Evolutionary conservation across 2,329 filamentous ascomycete species (phyloP), one percentile per base, ranked within the genome.

Genomic region (Fusarium subglutinans): DNA sequence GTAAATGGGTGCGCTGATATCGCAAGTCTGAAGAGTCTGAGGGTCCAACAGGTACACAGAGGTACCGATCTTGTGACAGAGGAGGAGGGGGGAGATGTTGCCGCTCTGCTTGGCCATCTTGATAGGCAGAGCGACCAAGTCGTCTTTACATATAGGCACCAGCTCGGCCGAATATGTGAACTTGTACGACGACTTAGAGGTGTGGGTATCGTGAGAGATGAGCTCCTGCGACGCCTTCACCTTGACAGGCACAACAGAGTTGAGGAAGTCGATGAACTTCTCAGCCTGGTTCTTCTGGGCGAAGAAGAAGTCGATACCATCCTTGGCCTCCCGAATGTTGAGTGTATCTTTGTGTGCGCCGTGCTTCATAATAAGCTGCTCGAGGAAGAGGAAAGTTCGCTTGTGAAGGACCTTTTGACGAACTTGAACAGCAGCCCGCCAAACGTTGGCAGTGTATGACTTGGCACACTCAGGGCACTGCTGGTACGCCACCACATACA

Each of bases 381-480:
- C 96, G 41, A 98, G 90, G 80, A 87, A 88, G 51, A 90, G 78
- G 76, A 90, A 90, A 3, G 88, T 90, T 78, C 96, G 89, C 90
- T 98, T 99, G 86, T 99, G 96, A 10, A 94, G 90, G 44, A 99
- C 96, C 85, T 98, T 98, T 82, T 99, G 96, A 72, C 96, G 92
- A 63, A 99, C 94, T 85, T 99, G 97, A 13, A 98, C 95, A 69
- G 91, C 92, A 2, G 96, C 96, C 77, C 94, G 88, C 96, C 96
- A 99, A 59, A 95, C 95, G 85, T 98, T 97, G 80, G 94, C 94
- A 28, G 96, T 98, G 83, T 96, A 99, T 66, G 94, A 97, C 87
- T 99, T 99, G 73, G 91, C 90, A 84, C 95, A 98, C 77, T 99
- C 96, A 4, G 95, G 92, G 82, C 96, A 99, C 84, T 99, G 96